Evolutionary conservation across 805 yeast species (phyloP).

Genomic region (Scheffersomyces ergatensis): DNA sequence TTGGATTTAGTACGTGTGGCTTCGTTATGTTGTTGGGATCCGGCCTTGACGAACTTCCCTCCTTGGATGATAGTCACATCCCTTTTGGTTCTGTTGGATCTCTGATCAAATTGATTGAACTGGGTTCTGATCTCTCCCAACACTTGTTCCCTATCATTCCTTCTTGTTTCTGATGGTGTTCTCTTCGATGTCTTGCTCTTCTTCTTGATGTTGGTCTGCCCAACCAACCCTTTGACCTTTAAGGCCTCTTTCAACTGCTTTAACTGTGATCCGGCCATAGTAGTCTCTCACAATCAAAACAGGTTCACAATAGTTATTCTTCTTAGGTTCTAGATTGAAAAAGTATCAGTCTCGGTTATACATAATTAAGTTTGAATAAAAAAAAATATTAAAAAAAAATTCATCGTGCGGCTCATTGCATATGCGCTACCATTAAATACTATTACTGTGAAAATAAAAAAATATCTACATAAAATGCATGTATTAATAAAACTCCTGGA

Average conservation of each 20-base stretch:
- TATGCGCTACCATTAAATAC: not conserved
- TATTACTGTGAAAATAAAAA: not conserved
- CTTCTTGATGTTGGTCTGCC: conserved; percentile 70
- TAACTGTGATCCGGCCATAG: conserved; percentile 85
- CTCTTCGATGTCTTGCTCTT: conserved; percentile 44
- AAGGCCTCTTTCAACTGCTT: conserved; percentile 77
- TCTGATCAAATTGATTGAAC: conserved; percentile 87
- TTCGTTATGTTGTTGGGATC: conserved; percentile 33
- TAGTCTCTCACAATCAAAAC: too few species aligned
- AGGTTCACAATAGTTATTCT: too few species aligned
- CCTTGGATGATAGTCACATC: conserved; percentile 42
- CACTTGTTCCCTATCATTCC: conserved; percentile 65
- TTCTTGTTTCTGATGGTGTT: conserved; percentile 61
- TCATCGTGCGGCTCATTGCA: conserved; percentile 14
- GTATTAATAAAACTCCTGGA: not conserved
- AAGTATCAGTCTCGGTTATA: too few species aligned
- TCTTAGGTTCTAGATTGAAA: too few species aligned
- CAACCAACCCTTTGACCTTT: conserved; percentile 78
- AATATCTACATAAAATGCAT: not conserved
- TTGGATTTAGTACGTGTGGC: conserved; percentile 30
- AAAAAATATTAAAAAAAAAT: conserved; percentile 2
- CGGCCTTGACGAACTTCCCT: conserved; percentile 45
- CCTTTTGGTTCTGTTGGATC: conserved; percentile 64
- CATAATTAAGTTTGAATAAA: too few species aligned
- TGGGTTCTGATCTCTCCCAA: conserved; percentile 65